Conservation (phyloP, 148 eudicot genomes). For the Agrostemma githago region DNA sequence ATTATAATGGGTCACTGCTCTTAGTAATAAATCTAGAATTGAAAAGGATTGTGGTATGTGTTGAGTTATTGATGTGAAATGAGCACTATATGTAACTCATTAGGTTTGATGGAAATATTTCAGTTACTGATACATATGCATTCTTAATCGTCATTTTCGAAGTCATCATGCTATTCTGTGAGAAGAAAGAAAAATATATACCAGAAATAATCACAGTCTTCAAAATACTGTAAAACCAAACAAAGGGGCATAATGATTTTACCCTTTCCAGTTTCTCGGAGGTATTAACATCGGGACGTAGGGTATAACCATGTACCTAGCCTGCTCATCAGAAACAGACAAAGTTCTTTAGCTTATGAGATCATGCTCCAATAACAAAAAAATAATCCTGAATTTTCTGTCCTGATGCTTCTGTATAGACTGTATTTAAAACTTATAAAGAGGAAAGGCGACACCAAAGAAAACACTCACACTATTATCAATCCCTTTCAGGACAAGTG, state of each 20-base stretch:
- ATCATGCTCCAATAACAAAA: not conserved
- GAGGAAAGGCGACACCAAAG: slow-evolving; percentile 4
- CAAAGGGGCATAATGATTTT: slow-evolving; percentile 16
- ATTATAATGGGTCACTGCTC: not conserved
- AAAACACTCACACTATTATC: slow-evolving; percentile 64
- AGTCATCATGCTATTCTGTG: not conserved
- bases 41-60: not conserved
- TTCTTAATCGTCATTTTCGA: not conserved
- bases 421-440: not conserved
- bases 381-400: not conserved
- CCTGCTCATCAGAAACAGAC: slow-evolving; percentile 40
- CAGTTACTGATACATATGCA: not conserved
- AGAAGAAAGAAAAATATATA: not conserved
- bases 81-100: not conserved
- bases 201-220: not conserved
- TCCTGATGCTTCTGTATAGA: not conserved
- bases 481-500: slow-evolving; percentile 63
- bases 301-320: slow-evolving; percentile 66
- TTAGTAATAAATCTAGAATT: not conserved
- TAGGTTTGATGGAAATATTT: not conserved
- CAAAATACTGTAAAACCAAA: not conserved
- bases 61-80: not conserved
- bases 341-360: slow-evolving; percentile 18
- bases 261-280: slow-evolving; percentile 86
- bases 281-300: slow-evolving; percentile 94